phyloP scores from a whole-genome alignment of 2,329 filamentous ascomycete genomes.

The Colletotrichum liaoningense region DNA sequence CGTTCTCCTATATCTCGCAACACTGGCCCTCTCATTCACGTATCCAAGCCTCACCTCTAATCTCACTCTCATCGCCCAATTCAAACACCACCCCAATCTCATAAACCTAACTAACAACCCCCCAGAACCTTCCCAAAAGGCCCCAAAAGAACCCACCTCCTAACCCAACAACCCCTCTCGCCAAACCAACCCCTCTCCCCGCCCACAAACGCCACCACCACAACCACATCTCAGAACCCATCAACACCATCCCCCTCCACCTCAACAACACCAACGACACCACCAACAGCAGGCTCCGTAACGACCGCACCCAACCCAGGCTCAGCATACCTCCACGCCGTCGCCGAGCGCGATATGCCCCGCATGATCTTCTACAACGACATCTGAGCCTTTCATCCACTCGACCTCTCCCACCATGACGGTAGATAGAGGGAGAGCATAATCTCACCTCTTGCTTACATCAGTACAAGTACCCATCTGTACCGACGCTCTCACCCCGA shows the following conservation, averaged over 20 bases:
- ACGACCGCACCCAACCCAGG: slow-evolving; percentile 50
- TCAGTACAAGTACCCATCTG: too few species aligned
- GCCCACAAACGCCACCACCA: slow-evolving; percentile 46
- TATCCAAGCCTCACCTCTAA: too few species aligned
- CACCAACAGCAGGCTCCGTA: slow-evolving; percentile 41
- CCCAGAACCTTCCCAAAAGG: slow-evolving; percentile 46
- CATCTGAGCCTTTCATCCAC: neutral
- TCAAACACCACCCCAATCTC: neutral
- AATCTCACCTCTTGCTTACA: too few species aligned
- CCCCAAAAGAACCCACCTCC: slow-evolving; percentile 61
- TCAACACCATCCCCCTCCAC: slow-evolving; percentile 38
- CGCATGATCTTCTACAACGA: slow-evolving; percentile 48
- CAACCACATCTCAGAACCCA: slow-evolving; percentile 40
- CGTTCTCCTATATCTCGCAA: too few species aligned
- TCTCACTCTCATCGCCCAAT: too few species aligned
- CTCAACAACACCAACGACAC: slow-evolving; percentile 36
- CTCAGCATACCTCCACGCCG: slow-evolving; percentile 52
- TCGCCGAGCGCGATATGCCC: slow-evolving; percentile 47
- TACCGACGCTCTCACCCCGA: too few species aligned
- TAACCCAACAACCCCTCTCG: slow-evolving; percentile 59
- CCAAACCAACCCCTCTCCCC: slow-evolving; percentile 51
- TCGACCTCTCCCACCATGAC: too few species aligned
- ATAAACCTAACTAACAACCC: neutral
- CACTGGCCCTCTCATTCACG: too few species aligned
- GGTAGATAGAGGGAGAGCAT: too few species aligned